Evolutionary conservation across 2,329 filamentous ascomycete species (phyloP).

Genomic region (Passalora sequoiae): DNA sequence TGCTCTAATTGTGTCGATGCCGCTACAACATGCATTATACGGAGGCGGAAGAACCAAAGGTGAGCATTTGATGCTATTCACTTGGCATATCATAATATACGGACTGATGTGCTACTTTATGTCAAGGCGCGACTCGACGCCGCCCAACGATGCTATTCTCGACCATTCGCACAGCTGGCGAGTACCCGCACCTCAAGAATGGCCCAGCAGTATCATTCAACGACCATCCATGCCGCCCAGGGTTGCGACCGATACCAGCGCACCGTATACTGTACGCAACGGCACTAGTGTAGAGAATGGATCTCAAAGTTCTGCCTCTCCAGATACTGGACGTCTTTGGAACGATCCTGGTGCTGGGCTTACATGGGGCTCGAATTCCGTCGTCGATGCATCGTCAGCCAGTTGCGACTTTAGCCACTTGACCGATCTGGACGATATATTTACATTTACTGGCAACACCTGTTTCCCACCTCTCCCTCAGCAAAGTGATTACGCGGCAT

Average conservation of each 20-base stretch:
- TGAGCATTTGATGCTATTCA: too few relatives aligned
- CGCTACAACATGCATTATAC: constrained; percentile 17
- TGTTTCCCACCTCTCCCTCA: constrained; percentile 16
- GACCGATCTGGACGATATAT: constrained; percentile 22
- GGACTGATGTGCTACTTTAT: constrained; percentile 8
- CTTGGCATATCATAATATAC: too few relatives aligned
- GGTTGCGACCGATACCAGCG: constrained; percentile 6
- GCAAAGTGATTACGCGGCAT: constrained; percentile 10
- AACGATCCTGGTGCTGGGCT: constrained; percentile 15
- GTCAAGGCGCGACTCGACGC: constrained; percentile 20
- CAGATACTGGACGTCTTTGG: constrained; percentile 16
- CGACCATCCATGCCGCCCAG: constrained; percentile 10
- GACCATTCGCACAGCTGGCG: constrained; percentile 22
- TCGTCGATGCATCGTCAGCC: constrained; percentile 17
- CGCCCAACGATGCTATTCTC: constrained; percentile 17
- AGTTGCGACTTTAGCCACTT: constrained; percentile 22
- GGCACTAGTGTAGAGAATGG: constrained; percentile 14
- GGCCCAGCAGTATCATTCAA: constrained; percentile 8
- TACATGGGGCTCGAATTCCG: constrained; percentile 17
- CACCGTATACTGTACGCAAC: constrained; percentile 2
- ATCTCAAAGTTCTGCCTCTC: constrained; percentile 21
- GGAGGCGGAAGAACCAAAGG: constrained; percentile 22
- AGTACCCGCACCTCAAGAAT: constrained; percentile 15
- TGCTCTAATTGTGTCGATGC: constrained; percentile 23
- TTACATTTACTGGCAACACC: constrained; percentile 21